These are phyloP conservation scores for Nemophila menziesii DNA, from an alignment of 257 asterid species.

Conservation along the genomic window DNA sequence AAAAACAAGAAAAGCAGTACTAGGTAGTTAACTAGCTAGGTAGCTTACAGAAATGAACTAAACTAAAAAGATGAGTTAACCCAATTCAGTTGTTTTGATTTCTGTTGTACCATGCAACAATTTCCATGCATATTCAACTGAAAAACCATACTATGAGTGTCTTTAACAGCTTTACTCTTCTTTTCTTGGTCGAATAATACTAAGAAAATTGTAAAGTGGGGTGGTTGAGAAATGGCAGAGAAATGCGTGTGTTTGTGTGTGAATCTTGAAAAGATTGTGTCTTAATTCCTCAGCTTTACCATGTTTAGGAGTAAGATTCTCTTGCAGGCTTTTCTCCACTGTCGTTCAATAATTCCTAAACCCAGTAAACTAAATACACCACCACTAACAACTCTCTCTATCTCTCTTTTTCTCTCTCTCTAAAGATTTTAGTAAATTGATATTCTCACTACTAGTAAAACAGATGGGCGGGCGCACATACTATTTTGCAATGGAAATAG, in stretches of 20 bases:
- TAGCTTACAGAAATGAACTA: too few relatives aligned
- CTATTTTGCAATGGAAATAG: not conserved
- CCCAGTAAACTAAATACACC: slow-evolving; percentile 5
- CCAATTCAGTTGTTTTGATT: slow-evolving; percentile 4
- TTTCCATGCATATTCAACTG: slow-evolving; percentile 1
- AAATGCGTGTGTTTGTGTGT: not conserved
- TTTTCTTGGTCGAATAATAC: not conserved
- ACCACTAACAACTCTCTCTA: slow-evolving; percentile 15
- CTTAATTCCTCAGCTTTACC: slow-evolving; percentile 36
- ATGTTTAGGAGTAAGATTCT: slow-evolving; percentile 38
- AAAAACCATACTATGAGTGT: slow-evolving; percentile 2
- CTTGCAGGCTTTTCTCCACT: slow-evolving; percentile 23
- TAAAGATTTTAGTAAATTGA: too few relatives aligned
- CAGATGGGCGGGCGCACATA: not conserved
- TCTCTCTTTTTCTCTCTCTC: not conserved
- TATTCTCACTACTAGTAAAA: too few relatives aligned
- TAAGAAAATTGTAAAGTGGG: slow-evolving; percentile 1
- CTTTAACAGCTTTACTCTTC: slow-evolving; percentile 3
- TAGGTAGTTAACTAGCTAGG: too few relatives aligned
- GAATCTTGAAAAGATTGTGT: slow-evolving; percentile 14
- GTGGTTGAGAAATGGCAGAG: not conserved
- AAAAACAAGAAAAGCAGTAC: not conserved
- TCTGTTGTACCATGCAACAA: slow-evolving; percentile 15
- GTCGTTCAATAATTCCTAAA: slow-evolving; percentile 24
- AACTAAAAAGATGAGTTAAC: not conserved